These are phyloP conservation scores for Nymphaea colorata DNA, from an alignment of 164 flowering plant species.

Conservation along the genomic window DNA sequence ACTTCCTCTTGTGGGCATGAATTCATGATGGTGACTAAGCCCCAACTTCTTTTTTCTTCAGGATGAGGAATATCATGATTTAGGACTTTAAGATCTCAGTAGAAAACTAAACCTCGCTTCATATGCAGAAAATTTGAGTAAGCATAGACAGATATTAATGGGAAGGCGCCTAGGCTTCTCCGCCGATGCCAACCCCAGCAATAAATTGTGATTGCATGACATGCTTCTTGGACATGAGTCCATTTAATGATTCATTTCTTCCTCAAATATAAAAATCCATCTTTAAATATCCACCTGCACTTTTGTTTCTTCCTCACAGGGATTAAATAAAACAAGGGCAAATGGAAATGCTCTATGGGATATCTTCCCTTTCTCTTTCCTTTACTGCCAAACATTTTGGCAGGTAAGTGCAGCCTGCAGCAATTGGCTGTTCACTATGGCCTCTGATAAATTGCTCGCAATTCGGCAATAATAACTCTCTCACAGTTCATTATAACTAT, in stretches of 20 bases:
- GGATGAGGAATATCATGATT: not conserved
- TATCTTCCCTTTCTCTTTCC: constrained; percentile 5
- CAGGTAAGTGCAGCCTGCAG: no score
- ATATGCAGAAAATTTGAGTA: not conserved
- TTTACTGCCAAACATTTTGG: no score
- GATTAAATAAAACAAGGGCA: not conserved
- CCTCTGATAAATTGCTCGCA: no score
- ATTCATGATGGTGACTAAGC: constrained; percentile 7
- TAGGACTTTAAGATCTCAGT: not conserved
- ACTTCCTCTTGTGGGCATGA: constrained; percentile 9
- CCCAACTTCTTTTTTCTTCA: constrained; percentile 4
- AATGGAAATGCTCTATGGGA: not conserved
- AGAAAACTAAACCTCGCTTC: not conserved
- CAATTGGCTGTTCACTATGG: no score
- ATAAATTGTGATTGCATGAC: constrained; percentile 20
- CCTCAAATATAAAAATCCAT: not conserved
- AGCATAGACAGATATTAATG: constrained; percentile 5
- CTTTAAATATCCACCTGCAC: not conserved
- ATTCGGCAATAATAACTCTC: no score
- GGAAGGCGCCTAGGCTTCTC: constrained; percentile 12
- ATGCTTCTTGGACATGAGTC: constrained; percentile 29
- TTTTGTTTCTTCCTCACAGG: not conserved
- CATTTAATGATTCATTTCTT: constrained; percentile 14
- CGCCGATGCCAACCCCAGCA: constrained; percentile 31
- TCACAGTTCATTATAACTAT: no score